Evolutionary conservation across 208 protist species (phyloP).

Genomic region (Trypanosoma rangeli): DNA sequence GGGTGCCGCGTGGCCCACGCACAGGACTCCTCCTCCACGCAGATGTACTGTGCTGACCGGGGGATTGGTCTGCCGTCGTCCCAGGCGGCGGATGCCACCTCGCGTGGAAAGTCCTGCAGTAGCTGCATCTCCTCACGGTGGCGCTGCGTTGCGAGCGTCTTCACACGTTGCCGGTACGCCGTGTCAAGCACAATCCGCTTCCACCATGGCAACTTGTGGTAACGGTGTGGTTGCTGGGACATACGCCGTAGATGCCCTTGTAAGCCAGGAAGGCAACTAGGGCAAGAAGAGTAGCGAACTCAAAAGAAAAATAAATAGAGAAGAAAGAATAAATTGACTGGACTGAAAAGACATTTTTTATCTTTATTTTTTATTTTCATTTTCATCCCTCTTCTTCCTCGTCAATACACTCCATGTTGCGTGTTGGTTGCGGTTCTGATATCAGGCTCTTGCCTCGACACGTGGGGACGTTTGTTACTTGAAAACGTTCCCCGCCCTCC

Average conservation of each 20-base stretch:
- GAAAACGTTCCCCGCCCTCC: background rate
- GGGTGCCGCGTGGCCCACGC: conserved; percentile 54
- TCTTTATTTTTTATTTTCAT: conserved; percentile 4
- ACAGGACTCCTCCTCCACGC: conserved; percentile 18
- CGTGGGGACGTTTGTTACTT: background rate
- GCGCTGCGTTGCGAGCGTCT: conserved; percentile 38
- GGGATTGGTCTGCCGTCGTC: conserved; percentile 18
- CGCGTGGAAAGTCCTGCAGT: conserved; percentile 41
- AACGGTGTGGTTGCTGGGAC: background rate
- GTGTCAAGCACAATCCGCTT: conserved; percentile 60
- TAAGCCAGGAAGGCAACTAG: background rate
- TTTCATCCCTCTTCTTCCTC: background rate
- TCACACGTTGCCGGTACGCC: conserved; percentile 51
- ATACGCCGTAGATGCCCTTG: background rate
- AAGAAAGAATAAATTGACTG: conserved; percentile 10
- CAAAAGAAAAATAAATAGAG: conserved; percentile 8
- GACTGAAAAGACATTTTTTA: conserved; percentile 1
- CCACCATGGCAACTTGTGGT: conserved; percentile 77
- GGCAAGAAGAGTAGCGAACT: conserved; percentile 1
- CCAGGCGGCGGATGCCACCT: conserved; percentile 34
- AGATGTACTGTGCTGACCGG: conserved; percentile 59
- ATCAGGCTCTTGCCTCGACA: too few relatives aligned
- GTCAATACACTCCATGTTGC: too few relatives aligned
- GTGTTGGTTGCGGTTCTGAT: too few relatives aligned
- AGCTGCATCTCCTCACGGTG: conserved; percentile 61